These are phyloP conservation scores for Magnusiomyces tetraspermus DNA, from an alignment of 1,139 yeast species.

Conservation along the genomic window DNA sequence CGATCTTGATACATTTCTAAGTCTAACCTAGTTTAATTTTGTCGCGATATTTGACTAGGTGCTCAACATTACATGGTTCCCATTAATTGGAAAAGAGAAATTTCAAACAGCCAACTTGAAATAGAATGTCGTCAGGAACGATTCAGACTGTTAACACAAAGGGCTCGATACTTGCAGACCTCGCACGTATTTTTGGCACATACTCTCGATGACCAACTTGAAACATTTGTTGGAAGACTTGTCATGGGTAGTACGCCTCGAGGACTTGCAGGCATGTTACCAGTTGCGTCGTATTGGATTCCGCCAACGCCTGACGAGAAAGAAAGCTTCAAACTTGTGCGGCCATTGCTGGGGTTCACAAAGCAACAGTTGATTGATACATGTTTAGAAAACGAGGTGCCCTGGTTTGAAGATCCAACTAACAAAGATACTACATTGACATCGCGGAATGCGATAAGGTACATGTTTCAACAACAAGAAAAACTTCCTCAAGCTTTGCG, in stretches of 20 bases:
- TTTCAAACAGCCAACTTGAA: slow-evolving; percentile 10
- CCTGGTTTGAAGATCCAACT: slow-evolving; percentile 65
- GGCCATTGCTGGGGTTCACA: slow-evolving; percentile 46
- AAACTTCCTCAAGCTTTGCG: slow-evolving; percentile 12
- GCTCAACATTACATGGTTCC: slow-evolving; percentile 32
- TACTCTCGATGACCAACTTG: slow-evolving; percentile 62
- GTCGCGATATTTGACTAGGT: slow-evolving; percentile 31
- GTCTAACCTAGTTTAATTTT: too few species aligned
- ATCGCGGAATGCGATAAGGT: slow-evolving; percentile 40
- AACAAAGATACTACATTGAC: slow-evolving; percentile 49
- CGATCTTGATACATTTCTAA: too few species aligned
- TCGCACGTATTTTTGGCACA: slow-evolving; percentile 50
- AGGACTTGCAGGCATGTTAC: slow-evolving; percentile 44
- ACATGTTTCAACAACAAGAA: slow-evolving; percentile 14
- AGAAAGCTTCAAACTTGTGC: slow-evolving; percentile 22
- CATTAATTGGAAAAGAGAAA: slow-evolving; percentile 6
- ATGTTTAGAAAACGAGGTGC: slow-evolving; percentile 36
- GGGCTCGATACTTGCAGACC: slow-evolving; percentile 30
- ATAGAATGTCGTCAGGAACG: slow-evolving; percentile 38
- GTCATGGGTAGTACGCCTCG: slow-evolving; percentile 45
- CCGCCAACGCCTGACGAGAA: slow-evolving; percentile 18
- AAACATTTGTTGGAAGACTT: slow-evolving; percentile 54
- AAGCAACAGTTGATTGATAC: slow-evolving; percentile 42
- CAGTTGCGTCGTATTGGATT: slow-evolving; percentile 19
- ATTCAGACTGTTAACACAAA: slow-evolving; percentile 36